Conservation (phyloP, 306 rosid species). For the Vicia sativa region DNA sequence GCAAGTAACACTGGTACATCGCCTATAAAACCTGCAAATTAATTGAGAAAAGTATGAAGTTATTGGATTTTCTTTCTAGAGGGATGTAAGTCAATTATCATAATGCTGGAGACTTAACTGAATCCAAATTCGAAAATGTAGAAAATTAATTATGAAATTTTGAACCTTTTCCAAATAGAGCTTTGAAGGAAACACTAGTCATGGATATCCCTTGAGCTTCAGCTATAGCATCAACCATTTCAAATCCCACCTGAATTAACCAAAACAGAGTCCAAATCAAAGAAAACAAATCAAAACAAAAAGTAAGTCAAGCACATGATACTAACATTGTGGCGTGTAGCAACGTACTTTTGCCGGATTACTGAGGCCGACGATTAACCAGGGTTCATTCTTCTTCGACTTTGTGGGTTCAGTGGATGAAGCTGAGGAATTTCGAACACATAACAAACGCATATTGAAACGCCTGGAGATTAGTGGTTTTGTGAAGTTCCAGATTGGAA, state of each 20-base stretch:
- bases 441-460: conserved; percentile 31
- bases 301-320: not conserved
- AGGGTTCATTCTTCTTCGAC: conserved; percentile 54
- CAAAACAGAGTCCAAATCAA: conserved; percentile 6
- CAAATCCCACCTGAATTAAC: conserved; percentile 81
- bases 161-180: conserved; percentile 80
- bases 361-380: conserved; percentile 89
- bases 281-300: not conserved
- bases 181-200: conserved; percentile 75
- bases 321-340: conserved; percentile 77
- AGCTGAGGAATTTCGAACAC: conserved; percentile 32
- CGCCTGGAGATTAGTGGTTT: conserved; percentile 33
- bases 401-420: conserved; percentile 37
- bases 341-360: conserved; percentile 69
- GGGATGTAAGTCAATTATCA: not conserved
- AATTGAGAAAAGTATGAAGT: not conserved
- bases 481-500: conserved; percentile 43
- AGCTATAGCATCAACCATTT: conserved; percentile 89
- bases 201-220: conserved; percentile 85
- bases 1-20: conserved; percentile 82
- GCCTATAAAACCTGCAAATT: conserved; percentile 66
- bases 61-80: not conserved
- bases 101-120: too few species aligned
- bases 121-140: too few species aligned
- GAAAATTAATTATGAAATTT: conserved; percentile 11